phyloP scores from a whole-genome alignment of 192 early-diverging fungal genomes.

The Coemansia sp. region DNA sequence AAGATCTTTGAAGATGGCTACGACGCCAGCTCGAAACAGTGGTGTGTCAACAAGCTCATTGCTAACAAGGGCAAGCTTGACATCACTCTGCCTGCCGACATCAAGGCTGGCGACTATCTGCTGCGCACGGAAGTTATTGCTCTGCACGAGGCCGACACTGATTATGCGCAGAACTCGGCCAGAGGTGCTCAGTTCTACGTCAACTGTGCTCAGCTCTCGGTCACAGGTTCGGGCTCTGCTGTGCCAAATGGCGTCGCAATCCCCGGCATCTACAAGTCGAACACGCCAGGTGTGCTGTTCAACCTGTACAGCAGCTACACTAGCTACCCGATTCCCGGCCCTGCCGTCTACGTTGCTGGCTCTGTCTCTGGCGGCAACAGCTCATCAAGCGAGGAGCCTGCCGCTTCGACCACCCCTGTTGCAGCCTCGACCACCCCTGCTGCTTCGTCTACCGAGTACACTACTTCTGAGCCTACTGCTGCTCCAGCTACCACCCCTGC shows the following conservation, averaged over 20 bases:
- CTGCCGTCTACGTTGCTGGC: constrained; percentile 9
- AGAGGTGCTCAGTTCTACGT: constrained; percentile 11
- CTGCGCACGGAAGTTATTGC: constrained; percentile 11
- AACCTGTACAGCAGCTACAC: constrained; percentile 8
- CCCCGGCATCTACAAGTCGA: constrained; percentile 8
- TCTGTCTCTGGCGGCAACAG: background rate
- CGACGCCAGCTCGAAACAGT: background rate
- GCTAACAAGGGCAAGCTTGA: constrained; percentile 9
- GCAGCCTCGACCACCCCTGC: background rate
- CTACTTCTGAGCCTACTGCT: background rate
- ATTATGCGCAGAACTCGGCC: background rate
- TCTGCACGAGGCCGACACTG: constrained; percentile 7
- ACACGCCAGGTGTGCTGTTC: background rate
- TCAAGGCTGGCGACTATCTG: constrained; percentile 14
- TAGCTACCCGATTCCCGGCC: constrained; percentile 12
- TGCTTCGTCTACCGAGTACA: background rate
- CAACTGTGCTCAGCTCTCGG: constrained; percentile 13
- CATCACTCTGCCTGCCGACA: constrained; percentile 7
- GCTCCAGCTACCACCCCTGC: constrained; percentile 6
- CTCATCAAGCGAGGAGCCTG: background rate
- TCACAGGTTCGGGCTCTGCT: constrained; percentile 1
- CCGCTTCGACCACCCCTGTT: background rate
- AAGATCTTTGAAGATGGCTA: constrained; percentile 17
- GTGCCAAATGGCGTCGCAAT: constrained; percentile 3
- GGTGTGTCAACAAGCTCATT: constrained; percentile 14